Conservation (phyloP, 768 basidiomycete genomes). For the Kwoniella botswanensis region DNA sequence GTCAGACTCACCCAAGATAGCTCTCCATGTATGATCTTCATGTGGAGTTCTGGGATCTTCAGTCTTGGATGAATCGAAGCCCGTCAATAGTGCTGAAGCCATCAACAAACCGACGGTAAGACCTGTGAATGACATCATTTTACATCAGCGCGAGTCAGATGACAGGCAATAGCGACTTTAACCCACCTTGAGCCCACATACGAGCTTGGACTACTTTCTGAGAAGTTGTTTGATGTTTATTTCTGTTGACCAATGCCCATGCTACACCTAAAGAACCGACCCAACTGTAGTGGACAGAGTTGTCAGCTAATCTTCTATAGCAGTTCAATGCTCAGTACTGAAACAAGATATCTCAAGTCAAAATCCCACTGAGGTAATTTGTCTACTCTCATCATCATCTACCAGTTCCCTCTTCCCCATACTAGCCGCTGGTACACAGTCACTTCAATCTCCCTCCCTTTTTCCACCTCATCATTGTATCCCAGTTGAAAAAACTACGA, state of each 20-base stretch:
- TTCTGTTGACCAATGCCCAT: constrained; percentile 48
- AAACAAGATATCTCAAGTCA: too few species aligned
- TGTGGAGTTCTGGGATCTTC: constrained; percentile 21
- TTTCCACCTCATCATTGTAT: too few species aligned
- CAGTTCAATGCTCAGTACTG: too few species aligned
- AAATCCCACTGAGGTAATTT: too few species aligned
- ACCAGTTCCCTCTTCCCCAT: neutral
- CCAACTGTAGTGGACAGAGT: constrained; percentile 37
- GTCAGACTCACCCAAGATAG: constrained; percentile 49
- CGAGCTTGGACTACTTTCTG: constrained; percentile 59
- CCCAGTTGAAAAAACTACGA: neutral
- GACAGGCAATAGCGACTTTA: neutral
- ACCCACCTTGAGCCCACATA: constrained; percentile 56
- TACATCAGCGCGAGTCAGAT: neutral
- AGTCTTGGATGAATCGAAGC: constrained; percentile 30
- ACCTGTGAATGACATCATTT: constrained; percentile 17
- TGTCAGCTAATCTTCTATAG: too few species aligned
- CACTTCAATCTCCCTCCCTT: too few species aligned
- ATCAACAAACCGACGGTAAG: constrained; percentile 53
- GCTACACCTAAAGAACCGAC: constrained; percentile 50
- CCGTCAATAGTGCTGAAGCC: constrained; percentile 47
- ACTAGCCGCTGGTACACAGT: neutral
- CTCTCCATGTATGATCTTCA: constrained; percentile 53
- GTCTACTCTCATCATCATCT: neutral
- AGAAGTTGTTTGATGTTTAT: constrained; percentile 48